These are phyloP conservation scores for Gynandropsis gynandra DNA, from an alignment of 345 rosid genomes.

Conservation along the genomic window DNA sequence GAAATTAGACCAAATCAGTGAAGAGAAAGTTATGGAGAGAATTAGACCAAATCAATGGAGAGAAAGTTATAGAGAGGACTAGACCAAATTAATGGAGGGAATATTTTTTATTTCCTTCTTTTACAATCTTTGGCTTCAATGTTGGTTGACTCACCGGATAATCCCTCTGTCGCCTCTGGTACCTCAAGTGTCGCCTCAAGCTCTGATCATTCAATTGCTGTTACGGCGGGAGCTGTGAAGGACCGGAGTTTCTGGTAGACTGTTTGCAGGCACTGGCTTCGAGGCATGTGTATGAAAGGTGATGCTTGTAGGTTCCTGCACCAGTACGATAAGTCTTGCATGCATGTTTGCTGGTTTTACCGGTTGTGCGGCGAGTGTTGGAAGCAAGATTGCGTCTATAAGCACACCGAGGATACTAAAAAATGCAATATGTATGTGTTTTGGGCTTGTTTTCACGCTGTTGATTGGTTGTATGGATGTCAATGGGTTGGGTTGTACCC, in stretches of 20 bases:
- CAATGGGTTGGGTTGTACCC: no score
- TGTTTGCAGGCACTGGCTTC: constrained; percentile 98
- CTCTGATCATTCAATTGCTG: constrained; percentile 19
- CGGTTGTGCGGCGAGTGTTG: constrained; percentile 90
- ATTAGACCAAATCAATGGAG: no score
- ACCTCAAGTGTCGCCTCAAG: constrained; percentile 16
- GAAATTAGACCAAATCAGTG: no score
- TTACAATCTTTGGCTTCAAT: no score
- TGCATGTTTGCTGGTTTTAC: constrained; percentile 93
- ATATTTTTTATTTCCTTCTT: no score
- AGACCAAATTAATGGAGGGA: no score
- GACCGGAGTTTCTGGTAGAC: constrained; percentile 91
- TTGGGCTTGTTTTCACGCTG: background rate
- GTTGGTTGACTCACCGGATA: no score
- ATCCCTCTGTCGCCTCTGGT: no score
- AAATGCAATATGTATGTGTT: constrained; percentile 91
- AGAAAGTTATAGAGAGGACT: no score
- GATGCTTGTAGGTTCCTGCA: constrained; percentile 98
- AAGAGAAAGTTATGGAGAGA: no score
- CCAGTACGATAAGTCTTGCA: constrained; percentile 92
- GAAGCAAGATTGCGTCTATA: constrained; percentile 95
- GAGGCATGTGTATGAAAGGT: constrained; percentile 98
- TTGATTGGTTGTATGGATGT: no score
- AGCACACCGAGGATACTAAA: constrained; percentile 95
- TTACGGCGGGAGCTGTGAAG: constrained; percentile 42